Evolutionary conservation across 2,329 filamentous ascomycete genomes (phyloP), one percentile per base, ranked within the genome.

Genomic region (Domatiomyces globalis): DNA sequence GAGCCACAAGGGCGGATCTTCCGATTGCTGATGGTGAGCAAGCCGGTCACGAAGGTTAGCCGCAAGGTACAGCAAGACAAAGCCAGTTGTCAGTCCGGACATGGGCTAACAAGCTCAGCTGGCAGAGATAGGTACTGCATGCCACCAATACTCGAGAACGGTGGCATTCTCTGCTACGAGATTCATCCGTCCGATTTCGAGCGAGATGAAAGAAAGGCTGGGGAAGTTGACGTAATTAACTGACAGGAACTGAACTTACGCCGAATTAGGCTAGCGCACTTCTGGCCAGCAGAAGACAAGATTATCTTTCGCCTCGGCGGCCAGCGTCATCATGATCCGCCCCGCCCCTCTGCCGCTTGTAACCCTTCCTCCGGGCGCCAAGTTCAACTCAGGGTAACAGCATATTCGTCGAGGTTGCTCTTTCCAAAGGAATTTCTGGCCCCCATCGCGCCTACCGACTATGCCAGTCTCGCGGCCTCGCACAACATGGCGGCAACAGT

Each of bases 401-500:
- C 15, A 15, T 39, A 39, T 39, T 39, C 8, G 29, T 10, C 15
- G 33, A 15, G 33, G 33, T 39, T 6, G 33, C 33, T 39, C 33
- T 15, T 39, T 7, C 33, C 33, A 15, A 15, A 39, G 33, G 33
- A 33, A 39, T 39, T 39, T 39, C 33, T 39, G 4, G 33, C 4
- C 33, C 33, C 29, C 33, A 10, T 39, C 33, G 33, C 12, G 12
- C 33, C 33, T 39, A 10, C 33, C 33, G 33, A 39, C 33, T 39
- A 39, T 39, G 33, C 33, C 4, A 39, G 10, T 15, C 10, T 45
- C 12, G 20, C 25, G 5, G 17, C 36, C 47, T 27, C 29, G 2
- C n/a, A 44, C 27, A 39, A 45, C 43, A 56, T 56, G 56, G 55
- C 56, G 48, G 53, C 53, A 44, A 44, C 49, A 17, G 52, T 49